phyloP scores from a whole-genome alignment of 768 basidiomycete genomes.

The Phlebiopsis gigantea region DNA sequence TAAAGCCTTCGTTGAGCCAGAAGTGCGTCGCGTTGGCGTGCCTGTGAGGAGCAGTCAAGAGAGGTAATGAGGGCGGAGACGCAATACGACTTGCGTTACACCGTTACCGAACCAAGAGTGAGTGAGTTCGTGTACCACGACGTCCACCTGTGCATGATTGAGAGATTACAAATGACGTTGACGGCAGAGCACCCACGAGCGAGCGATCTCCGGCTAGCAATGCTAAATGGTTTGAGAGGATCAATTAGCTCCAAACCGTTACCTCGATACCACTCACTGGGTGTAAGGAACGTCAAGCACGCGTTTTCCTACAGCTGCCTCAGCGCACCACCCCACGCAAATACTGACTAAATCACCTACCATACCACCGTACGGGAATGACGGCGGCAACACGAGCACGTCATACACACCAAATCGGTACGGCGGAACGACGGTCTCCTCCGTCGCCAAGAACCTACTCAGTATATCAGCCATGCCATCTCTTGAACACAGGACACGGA shows the following conservation, averaged over 20 bases:
- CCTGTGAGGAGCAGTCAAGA: slow-evolving; percentile 23
- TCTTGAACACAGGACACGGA: no score
- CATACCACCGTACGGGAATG: slow-evolving; percentile 93
- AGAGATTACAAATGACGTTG: background rate
- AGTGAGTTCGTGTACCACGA: slow-evolving; percentile 81
- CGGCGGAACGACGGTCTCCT: slow-evolving; percentile 67
- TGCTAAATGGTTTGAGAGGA: slow-evolving; percentile 34
- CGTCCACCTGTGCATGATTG: slow-evolving; percentile 46
- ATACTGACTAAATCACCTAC: slow-evolving; percentile 31
- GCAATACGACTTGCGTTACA: slow-evolving; percentile 47
- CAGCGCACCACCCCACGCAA: background rate
- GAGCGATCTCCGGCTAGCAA: slow-evolving; percentile 83
- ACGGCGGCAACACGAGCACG: slow-evolving; percentile 80
- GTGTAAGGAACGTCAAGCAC: slow-evolving; percentile 83
- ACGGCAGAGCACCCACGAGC: slow-evolving; percentile 32
- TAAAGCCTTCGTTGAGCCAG: slow-evolving; percentile 93
- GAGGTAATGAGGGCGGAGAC: background rate
- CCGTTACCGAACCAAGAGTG: slow-evolving; percentile 96
- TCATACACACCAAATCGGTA: slow-evolving; percentile 91
- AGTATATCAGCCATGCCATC: no score
- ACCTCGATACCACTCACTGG: slow-evolving; percentile 45
- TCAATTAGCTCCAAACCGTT: slow-evolving; percentile 1
- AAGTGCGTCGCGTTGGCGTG: slow-evolving; percentile 75
- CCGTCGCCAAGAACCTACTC: slow-evolving; percentile 65
- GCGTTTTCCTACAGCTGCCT: slow-evolving; percentile 69